These are phyloP conservation scores for Lobosporangium transversale DNA, from an alignment of 192 early-diverging fungal species.

Conservation along the genomic window DNA sequence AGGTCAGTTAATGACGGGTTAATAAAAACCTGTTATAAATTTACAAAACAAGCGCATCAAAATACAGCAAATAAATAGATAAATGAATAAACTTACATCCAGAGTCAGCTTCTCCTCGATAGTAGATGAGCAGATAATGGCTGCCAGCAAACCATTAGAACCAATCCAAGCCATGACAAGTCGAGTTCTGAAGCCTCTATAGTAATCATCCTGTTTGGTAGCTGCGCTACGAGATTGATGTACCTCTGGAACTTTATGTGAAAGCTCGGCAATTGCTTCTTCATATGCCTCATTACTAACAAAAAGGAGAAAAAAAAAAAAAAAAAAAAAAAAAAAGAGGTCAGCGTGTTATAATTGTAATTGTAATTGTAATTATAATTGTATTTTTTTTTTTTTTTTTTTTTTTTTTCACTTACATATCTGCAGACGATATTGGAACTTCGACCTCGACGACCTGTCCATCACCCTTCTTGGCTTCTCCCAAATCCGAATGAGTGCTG, in stretches of 20 bases:
- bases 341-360: no score
- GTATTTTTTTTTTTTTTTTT: no score
- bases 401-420: conserved; percentile 67
- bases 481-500: conserved; percentile 56
- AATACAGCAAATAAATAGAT: not conserved
- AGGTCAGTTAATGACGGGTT: not conserved
- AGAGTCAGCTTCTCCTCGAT: conserved; percentile 43
- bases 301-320: not conserved
- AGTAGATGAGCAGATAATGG: conserved; percentile 59
- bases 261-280: conserved; percentile 54
- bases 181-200: conserved; percentile 78
- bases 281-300: conserved; percentile 69
- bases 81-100: conserved; percentile 20
- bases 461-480: conserved; percentile 62
- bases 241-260: conserved; percentile 33
- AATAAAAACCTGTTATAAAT: not conserved
- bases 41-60: not conserved
- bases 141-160: conserved; percentile 75
- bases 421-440: conserved; percentile 72
- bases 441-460: conserved; percentile 61
- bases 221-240: conserved; percentile 55
- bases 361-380: no score
- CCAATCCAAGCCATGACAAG: conserved; percentile 82
- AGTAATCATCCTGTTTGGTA: conserved; percentile 77
- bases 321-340: conserved; percentile 7